Percentiles rank a stretch among this genome's conserved stretches.
These are phyloP conservation scores for carrot (Daucus carota) DNA, from an alignment of 129 eudicot genomes.

Conservation along the genomic window DNA sequence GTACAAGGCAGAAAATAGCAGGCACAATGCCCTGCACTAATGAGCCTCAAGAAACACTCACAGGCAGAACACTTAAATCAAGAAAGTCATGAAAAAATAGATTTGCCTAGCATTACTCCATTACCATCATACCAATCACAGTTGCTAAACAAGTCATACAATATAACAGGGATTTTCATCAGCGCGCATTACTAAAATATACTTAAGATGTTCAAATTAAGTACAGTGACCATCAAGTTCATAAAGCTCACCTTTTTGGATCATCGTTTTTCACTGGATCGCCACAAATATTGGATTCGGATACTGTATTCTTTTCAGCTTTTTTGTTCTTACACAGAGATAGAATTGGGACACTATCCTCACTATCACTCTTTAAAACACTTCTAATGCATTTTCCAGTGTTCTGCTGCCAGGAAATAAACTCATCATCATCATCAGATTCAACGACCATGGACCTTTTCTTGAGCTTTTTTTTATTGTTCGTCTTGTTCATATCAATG, in stretches of 20 bases:
- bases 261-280: slow-evolving; percentile 10
- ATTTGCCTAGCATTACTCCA: background rate
- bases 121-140: background rate
- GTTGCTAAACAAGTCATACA: background rate
- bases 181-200: background rate
- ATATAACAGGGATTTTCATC: background rate
- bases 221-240: background rate
- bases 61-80: background rate
- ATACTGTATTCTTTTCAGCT: slow-evolving; percentile 13
- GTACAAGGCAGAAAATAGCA: background rate
- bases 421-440: slow-evolving; percentile 64
- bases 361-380: slow-evolving; percentile 44
- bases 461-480: slow-evolving; percentile 28
- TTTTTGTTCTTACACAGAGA: slow-evolving; percentile 29
- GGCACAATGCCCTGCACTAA: background rate
- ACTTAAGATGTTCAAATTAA: background rate
- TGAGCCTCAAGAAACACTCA: background rate
- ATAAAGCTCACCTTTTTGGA: slow-evolving; percentile 32
- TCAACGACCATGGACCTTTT: slow-evolving; percentile 43
- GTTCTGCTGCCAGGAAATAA: slow-evolving; percentile 10
- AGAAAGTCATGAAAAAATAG: background rate
- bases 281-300: slow-evolving; percentile 5
- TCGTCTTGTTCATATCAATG: slow-evolving; percentile 25
- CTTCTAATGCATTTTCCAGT: slow-evolving; percentile 3
- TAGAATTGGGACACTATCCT: slow-evolving; percentile 39